Conservation (phyloP, 371 early-diverging fungal species). For the Apophysomyces sp. region DNA sequence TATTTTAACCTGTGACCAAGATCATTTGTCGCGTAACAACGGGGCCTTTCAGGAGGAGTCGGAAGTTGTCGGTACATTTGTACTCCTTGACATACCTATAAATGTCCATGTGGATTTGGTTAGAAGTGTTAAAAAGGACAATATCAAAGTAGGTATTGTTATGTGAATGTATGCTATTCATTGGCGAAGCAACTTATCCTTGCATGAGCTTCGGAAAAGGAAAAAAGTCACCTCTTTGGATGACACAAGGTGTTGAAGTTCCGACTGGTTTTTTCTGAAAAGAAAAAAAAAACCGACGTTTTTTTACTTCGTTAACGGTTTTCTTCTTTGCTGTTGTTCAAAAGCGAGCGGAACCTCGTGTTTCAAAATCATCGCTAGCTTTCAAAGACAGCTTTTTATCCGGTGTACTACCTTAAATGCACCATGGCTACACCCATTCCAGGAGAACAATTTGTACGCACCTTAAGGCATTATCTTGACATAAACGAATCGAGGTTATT, state of each 20-base stretch:
- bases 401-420: conserved; percentile 5
- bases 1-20: background rate
- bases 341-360: background rate
- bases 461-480: conserved; percentile 60
- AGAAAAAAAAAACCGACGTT: background rate
- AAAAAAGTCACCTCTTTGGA: too few relatives aligned
- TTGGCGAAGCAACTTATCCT: too few relatives aligned
- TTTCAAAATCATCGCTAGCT: background rate
- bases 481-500: conserved; percentile 43
- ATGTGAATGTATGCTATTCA: too few relatives aligned
- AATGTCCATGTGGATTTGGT: too few relatives aligned
- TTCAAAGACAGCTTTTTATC: conserved; percentile 14
- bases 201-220: background rate
- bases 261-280: background rate
- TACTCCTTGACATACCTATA: too few relatives aligned
- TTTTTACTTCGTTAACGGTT: background rate
- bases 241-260: conserved; percentile 1
- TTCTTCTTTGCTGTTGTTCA: background rate
- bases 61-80: too few relatives aligned
- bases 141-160: too few relatives aligned
- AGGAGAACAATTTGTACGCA: conserved; percentile 61
- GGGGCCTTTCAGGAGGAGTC: background rate
- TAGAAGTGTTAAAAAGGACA: too few relatives aligned
- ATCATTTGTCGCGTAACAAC: background rate
- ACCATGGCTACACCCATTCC: conserved; percentile 35